Conservation (phyloP, 2,329 filamentous ascomycete species). For the Aspergillus sclerotialis region DNA sequence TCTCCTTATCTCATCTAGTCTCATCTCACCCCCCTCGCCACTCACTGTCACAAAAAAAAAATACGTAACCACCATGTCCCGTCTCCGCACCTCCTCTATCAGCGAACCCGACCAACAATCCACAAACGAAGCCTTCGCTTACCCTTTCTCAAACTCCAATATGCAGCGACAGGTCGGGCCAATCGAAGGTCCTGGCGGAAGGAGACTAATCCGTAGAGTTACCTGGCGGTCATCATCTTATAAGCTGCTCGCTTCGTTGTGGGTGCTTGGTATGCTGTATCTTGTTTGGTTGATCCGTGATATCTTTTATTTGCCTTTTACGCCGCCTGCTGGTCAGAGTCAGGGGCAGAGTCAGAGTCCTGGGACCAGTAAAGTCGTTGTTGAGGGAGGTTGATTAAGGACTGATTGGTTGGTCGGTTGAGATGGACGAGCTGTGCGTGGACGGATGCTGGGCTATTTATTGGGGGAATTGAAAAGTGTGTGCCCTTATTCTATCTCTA, state of each 20-base stretch:
- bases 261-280: slow-evolving; percentile 33
- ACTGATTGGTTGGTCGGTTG: too few species aligned
- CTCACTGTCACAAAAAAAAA: too few species aligned
- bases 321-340: slow-evolving; percentile 8
- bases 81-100: not conserved
- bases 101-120: not conserved
- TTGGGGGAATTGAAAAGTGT: too few species aligned
- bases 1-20: too few species aligned
- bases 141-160: slow-evolving; percentile 22
- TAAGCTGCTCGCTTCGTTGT: slow-evolving; percentile 34
- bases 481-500: too few species aligned
- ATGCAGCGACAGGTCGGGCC: slow-evolving; percentile 26
- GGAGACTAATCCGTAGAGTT: slow-evolving; percentile 32
- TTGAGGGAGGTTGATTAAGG: too few species aligned
- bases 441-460: too few species aligned
- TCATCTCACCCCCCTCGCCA: too few species aligned
- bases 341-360: not conserved
- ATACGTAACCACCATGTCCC: not conserved
- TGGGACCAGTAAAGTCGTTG: not conserved
- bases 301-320: slow-evolving; percentile 30
- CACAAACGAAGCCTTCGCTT: slow-evolving; percentile 23
- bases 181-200: slow-evolving; percentile 35
- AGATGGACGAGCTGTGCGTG: too few species aligned
- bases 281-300: slow-evolving; percentile 35
- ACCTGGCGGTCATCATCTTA: slow-evolving; percentile 38